Conservation (phyloP, 2,329 filamentous ascomycete species). For the Aspergillus sp. region DNA sequence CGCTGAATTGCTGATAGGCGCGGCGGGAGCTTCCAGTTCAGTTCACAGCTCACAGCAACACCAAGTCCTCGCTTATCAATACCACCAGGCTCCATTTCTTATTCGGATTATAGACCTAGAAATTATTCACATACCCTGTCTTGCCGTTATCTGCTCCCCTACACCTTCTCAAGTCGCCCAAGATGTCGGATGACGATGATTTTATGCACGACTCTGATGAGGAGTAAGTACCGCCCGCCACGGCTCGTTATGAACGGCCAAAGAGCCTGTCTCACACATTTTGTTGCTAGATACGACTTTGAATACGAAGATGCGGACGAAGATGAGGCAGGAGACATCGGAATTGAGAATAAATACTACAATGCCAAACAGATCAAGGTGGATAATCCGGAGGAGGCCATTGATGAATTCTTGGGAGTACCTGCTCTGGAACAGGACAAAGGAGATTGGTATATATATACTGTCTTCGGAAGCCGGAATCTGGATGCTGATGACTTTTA, state of each 20-base stretch:
- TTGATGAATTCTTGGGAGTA: constrained; percentile 88
- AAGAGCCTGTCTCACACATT: constrained; percentile 24
- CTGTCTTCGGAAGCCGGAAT: not conserved
- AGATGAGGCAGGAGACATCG: constrained; percentile 82
- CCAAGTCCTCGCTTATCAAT: not conserved
- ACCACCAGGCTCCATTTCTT: not conserved
- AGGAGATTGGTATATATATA: constrained; percentile 71
- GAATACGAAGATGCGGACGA: constrained; percentile 96
- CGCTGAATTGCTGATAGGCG: not conserved
- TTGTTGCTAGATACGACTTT: constrained; percentile 73
- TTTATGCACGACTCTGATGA: constrained; percentile 93
- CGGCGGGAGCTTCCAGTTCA: not conserved
- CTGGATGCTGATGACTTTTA: constrained; percentile 27
- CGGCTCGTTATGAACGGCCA: not conserved
- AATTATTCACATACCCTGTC: not conserved
- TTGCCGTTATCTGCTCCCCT: not conserved
- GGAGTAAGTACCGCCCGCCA: constrained; percentile 57
- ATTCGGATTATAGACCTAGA: not conserved
- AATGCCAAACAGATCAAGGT: constrained; percentile 96
- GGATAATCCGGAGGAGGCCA: constrained; percentile 81
- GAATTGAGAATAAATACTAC: constrained; percentile 99
- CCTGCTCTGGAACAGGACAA: constrained; percentile 84
- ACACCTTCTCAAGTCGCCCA: constrained; percentile 1
- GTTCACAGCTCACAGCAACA: not conserved
- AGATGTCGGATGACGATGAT: constrained; percentile 81